Base-by-base conservation (phyloP, 2,329 filamentous ascomycete genomes). In the Simplicillium aogashimaense region DNA sequence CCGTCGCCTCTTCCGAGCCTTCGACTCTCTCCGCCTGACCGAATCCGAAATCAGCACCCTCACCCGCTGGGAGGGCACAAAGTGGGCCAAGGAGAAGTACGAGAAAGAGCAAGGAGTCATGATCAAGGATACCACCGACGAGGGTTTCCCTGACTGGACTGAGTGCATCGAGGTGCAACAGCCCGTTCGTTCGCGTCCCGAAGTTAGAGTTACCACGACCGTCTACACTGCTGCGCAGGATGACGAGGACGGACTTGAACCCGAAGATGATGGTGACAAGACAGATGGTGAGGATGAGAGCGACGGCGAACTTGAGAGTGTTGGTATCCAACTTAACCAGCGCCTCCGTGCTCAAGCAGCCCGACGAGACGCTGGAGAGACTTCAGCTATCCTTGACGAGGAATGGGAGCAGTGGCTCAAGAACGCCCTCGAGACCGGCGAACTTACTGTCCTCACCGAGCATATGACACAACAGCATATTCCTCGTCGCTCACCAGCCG, bases 51-150 rank as follows among this genome's bases (percentile, higher is more conserved):
- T 90, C 49, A 70, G 76, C 40, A 67, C 69, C 37, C 67, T 89
- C 55, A 88, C 84, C 43, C 81, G 84, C 53, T 90, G 84, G 84
- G 84, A 89, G 64, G 84, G 84, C 42, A 89, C 84, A 9, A 78
- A 81, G 45, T 89, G 84, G 84, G 85, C 85, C 45, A 81, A 87
- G 55, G 82, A 88, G 55, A 76, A 83, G 40, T 90, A 80, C 54
- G 84, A 90, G 65, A 72, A 73, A 42, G 84, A 89, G 53, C 81
- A 87, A 52, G 78, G 78, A 29, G 71, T 83, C 43, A 63, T 62
- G 25, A 86, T 90, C 46, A 61, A 65, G 36, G 85, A 90, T 54
- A 87, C 84, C 6, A 81, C 83, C 2, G 75, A 74, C 38, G 79
- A 85, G 50, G 80, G 74, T 17, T 79, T 89, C 42, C 63, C 66